phyloP scores from a whole-genome alignment of 176 grass and related monocot genomes.

The Olyra latifolia region DNA sequence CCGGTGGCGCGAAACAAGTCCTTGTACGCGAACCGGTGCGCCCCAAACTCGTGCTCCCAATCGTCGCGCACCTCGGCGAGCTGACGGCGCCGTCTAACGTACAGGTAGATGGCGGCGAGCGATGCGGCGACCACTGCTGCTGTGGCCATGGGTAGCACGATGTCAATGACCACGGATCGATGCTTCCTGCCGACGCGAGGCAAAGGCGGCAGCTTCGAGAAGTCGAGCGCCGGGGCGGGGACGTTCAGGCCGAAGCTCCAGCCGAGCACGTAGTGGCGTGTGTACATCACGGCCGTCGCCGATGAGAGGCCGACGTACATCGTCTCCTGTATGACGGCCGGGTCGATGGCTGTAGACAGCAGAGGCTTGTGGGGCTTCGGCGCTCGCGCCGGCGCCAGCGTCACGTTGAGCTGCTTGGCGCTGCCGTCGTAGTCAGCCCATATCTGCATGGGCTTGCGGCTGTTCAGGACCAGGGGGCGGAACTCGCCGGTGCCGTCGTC shows the following conservation, averaged over 20 bases:
- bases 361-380: constrained; percentile 24
- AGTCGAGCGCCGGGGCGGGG: not conserved
- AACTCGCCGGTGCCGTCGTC: not conserved
- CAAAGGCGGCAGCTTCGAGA: not conserved
- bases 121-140: not conserved
- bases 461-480: not conserved
- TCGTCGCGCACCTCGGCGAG: constrained; percentile 29
- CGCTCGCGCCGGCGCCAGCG: not conserved
- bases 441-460: constrained; percentile 22
- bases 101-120: not conserved
- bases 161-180: not conserved
- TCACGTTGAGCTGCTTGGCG: not conserved
- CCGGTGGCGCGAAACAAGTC: constrained; percentile 34
- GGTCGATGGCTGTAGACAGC: constrained; percentile 1
- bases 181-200: not conserved
- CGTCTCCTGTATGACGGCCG: not conserved
- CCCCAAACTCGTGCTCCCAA: constrained; percentile 37
- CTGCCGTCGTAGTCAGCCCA: constrained; percentile 38
- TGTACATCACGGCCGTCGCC: not conserved
- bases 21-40: constrained; percentile 31
- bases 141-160: not conserved
- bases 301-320: constrained; percentile 39
- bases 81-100: not conserved
- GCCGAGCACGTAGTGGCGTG: constrained; percentile 35
- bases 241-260: constrained; percentile 39